Conservation (phyloP, 805 yeast genomes). For the Wickerhamiella alocasiicola region DNA sequence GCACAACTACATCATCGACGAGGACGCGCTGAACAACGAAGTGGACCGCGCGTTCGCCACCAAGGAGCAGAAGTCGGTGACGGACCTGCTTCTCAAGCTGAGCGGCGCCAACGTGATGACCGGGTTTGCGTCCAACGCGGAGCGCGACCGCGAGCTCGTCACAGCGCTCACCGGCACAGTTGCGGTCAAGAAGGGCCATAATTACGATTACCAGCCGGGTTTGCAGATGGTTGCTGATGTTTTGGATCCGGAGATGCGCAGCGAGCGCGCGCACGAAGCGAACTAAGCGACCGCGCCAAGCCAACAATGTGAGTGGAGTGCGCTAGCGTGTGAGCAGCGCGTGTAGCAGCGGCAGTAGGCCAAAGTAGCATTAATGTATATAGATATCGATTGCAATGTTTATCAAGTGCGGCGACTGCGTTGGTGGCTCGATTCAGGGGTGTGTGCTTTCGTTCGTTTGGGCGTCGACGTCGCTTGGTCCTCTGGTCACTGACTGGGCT, state of each 20-base stretch:
- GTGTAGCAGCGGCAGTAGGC: no score
- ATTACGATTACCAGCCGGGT: not conserved
- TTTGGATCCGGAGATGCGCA: not conserved
- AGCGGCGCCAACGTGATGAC: not conserved
- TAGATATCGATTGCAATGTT: no score
- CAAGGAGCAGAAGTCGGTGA: not conserved
- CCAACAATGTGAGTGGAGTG: no score
- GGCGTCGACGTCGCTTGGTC: no score
- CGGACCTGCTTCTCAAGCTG: not conserved
- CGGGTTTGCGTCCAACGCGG: not conserved
- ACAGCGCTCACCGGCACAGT: constrained; percentile 2
- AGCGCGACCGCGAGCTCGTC: not conserved
- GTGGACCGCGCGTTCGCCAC: constrained; percentile 29
- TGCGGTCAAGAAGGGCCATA: not conserved
- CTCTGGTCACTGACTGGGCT: no score
- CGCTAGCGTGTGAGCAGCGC: no score
- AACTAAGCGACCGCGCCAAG: no score
- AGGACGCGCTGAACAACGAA: constrained; percentile 46
- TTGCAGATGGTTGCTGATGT: not conserved
- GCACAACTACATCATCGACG: constrained; percentile 57
- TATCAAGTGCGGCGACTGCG: no score
- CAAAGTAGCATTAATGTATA: no score
- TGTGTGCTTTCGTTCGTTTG: no score
- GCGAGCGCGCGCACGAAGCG: no score
- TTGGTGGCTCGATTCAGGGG: no score